Percentiles rank a stretch among this genome's conserved stretches.
Conservation (phyloP, 1,139 yeast genomes). For the Lodderomyces parapsilosis region DNA sequence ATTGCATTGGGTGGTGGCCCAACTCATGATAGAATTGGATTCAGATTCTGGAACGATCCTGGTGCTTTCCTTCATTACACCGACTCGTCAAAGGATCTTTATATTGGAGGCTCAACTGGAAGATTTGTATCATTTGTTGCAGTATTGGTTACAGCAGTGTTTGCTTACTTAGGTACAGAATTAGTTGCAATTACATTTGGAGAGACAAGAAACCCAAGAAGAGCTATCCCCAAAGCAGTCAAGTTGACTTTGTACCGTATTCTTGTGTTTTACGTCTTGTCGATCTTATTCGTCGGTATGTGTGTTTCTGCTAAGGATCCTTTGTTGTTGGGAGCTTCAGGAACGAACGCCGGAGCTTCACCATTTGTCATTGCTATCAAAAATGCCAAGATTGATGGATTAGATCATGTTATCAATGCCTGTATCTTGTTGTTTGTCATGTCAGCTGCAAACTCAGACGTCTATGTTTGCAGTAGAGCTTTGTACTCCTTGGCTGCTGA, state of each 20-base stretch:
- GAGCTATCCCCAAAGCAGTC: slow-evolving; percentile 74
- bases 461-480: slow-evolving; percentile 48
- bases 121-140: slow-evolving; percentile 63
- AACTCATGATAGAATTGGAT: slow-evolving; percentile 59
- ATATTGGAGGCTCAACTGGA: slow-evolving; percentile 28
- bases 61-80: slow-evolving; percentile 56
- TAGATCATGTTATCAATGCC: slow-evolving; percentile 47
- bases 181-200: slow-evolving; percentile 67
- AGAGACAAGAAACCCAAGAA: slow-evolving; percentile 74
- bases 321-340: slow-evolving; percentile 34
- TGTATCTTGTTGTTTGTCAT: slow-evolving; percentile 45
- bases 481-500: slow-evolving; percentile 45
- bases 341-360: slow-evolving; percentile 68
- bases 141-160: slow-evolving; percentile 70
- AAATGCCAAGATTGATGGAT: slow-evolving; percentile 43
- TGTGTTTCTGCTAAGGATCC: slow-evolving; percentile 73
- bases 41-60: slow-evolving; percentile 64
- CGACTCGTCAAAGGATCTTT: slow-evolving; percentile 25
- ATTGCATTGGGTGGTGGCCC: slow-evolving; percentile 63
- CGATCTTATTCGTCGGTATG: slow-evolving; percentile 70
- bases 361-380: slow-evolving; percentile 61
- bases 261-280: slow-evolving; percentile 61
- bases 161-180: slow-evolving; percentile 76
- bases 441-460: slow-evolving; percentile 49
- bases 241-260: slow-evolving; percentile 76